Conservation (phyloP, 176 grass and related monocot species). For the Tuctoria greenei region DNA sequence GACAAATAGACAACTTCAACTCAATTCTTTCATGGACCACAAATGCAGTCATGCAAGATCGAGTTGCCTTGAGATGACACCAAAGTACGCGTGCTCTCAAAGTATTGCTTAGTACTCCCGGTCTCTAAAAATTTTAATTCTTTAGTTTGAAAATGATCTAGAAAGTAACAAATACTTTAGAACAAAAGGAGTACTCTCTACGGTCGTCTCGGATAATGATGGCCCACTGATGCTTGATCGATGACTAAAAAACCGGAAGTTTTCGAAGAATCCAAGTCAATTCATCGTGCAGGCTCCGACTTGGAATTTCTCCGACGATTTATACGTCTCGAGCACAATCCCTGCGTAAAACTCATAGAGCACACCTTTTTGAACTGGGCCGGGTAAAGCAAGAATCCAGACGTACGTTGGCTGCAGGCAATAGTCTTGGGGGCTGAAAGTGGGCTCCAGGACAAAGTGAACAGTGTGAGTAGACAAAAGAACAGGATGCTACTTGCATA, state of each 20-base stretch:
- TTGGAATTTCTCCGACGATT: background rate
- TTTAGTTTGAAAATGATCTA: no score
- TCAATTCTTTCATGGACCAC: slow-evolving; percentile 24
- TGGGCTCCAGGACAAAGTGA: slow-evolving; percentile 42
- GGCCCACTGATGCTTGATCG: background rate
- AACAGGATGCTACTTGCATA: slow-evolving; percentile 29
- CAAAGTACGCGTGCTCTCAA: slow-evolving; percentile 10
- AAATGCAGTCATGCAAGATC: background rate
- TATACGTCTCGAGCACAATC: background rate
- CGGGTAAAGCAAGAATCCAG: background rate
- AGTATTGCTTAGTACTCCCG: no score
- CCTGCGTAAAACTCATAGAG: background rate
- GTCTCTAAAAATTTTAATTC: no score
- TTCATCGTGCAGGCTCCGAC: background rate
- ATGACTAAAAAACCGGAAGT: background rate
- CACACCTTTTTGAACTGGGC: background rate
- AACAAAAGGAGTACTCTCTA: no score
- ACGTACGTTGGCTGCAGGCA: slow-evolving; percentile 37
- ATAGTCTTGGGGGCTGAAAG: slow-evolving; percentile 44
- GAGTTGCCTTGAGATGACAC: slow-evolving; percentile 13
- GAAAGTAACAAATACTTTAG: no score
- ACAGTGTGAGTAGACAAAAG: slow-evolving; percentile 51
- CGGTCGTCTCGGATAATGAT: background rate
- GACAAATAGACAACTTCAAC: background rate
- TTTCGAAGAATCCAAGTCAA: background rate